phyloP scores from a whole-genome alignment of 179 eudicot species.

The Sideroxylon spinosum region DNA sequence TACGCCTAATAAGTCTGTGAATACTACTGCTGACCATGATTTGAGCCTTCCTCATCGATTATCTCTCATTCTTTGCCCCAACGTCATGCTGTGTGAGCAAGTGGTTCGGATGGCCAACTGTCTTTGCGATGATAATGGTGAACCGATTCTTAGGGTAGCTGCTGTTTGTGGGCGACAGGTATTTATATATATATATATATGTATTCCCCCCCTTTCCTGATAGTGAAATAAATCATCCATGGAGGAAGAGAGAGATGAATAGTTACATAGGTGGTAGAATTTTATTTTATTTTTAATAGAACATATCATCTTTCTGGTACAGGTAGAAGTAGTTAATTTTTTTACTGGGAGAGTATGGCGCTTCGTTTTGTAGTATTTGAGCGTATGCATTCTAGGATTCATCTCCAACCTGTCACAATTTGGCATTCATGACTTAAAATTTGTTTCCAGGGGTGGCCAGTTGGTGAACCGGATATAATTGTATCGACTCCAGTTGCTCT shows the following conservation, averaged over 20 bases:
- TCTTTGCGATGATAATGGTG: constrained; percentile 49
- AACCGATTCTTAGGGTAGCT: constrained; percentile 66
- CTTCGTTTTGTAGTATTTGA: background rate
- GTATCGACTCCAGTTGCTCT: constrained; percentile 92
- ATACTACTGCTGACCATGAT: constrained; percentile 21
- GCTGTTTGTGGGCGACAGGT: constrained; percentile 95
- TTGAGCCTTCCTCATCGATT: constrained; percentile 25
- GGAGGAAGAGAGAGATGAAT: background rate
- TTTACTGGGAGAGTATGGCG: background rate
- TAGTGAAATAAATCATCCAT: no score
- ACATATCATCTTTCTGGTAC: background rate
- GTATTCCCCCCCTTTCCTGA: no score
- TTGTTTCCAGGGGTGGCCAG: constrained; percentile 79
- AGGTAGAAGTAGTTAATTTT: background rate
- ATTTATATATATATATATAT: background rate
- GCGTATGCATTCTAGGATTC: background rate
- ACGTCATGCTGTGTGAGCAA: constrained; percentile 97
- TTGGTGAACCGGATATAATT: constrained; percentile 66
- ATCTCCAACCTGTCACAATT: constrained; percentile 2
- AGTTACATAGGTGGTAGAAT: no score
- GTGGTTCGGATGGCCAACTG: constrained; percentile 93
- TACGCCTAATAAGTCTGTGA: constrained; percentile 22
- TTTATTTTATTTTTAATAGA: background rate
- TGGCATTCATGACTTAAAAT: constrained; percentile 6
- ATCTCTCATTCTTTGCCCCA: constrained; percentile 88